A percentile compares a stretch with the other conserved stretches of the same genome.
Evolutionary conservation across 169 alveolate species (phyloP).

Genomic region (Plasmodium knowlesi): DNA sequence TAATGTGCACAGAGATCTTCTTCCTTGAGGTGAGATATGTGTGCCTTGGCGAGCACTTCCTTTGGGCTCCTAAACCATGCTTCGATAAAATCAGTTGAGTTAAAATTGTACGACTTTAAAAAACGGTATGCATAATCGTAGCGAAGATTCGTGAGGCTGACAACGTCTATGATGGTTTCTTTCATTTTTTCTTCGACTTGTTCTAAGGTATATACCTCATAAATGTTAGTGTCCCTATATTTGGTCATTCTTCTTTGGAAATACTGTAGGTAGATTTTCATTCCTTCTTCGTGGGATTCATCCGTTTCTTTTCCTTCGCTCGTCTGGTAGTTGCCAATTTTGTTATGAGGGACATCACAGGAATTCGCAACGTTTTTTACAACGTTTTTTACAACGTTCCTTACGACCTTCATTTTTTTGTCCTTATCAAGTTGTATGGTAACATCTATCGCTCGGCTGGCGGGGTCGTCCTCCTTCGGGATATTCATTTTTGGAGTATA

Average conservation of each 20-base stretch:
- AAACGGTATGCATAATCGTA: conserved; percentile 49
- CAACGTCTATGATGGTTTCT: conserved; percentile 10
- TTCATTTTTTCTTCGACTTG: conserved; percentile 31
- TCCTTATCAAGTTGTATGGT: conserved; percentile 35
- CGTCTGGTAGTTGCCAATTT: background rate
- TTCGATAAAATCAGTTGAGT: conserved; percentile 35
- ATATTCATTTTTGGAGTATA: conserved; percentile 19
- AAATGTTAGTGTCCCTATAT: conserved; percentile 13
- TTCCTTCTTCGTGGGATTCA: conserved; percentile 20
- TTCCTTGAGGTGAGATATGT: conserved; percentile 9
- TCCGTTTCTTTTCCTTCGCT: background rate
- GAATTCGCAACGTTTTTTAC: background rate
- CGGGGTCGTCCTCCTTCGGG: conserved; percentile 14
- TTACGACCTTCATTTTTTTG: conserved; percentile 31
- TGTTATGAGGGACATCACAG: too few relatives aligned
- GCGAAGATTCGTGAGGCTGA: conserved; percentile 3
- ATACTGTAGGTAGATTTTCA: conserved; percentile 19
- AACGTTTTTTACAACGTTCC: background rate
- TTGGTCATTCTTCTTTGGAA: conserved; percentile 23
- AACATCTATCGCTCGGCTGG: background rate
- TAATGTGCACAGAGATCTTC: background rate
- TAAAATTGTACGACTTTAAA: conserved; percentile 36
- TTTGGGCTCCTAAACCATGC: conserved; percentile 40
- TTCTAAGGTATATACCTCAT: conserved; percentile 11
- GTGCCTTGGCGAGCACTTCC: conserved; percentile 15